Conservation (phyloP, 768 basidiomycete species). For the Mrakia hoshinonis region DNA sequence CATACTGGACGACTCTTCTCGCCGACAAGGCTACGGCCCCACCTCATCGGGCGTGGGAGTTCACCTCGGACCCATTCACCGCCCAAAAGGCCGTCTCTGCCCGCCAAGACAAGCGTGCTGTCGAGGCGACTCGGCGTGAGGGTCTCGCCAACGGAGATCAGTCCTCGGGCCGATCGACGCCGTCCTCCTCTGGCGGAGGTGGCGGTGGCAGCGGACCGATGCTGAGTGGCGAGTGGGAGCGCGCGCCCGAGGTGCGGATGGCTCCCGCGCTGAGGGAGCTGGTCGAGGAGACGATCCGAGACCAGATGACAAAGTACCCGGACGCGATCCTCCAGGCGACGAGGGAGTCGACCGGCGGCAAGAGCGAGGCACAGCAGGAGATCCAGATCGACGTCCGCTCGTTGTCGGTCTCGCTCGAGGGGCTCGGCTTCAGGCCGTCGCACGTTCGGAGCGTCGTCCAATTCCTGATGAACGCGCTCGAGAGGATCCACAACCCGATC, state of each 20-base stretch:
- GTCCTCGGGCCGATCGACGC: slow-evolving; percentile 43
- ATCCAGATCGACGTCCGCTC: slow-evolving; percentile 43
- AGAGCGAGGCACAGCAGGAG: slow-evolving; percentile 5
- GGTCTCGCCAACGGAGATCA: slow-evolving; percentile 24
- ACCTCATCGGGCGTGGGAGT: slow-evolving; percentile 75
- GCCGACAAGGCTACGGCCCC: slow-evolving; percentile 59
- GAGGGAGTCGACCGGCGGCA: slow-evolving; percentile 33
- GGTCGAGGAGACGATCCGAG: slow-evolving; percentile 72
- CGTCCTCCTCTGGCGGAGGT: slow-evolving; percentile 37
- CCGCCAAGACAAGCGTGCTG: slow-evolving; percentile 51
- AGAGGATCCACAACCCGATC: slow-evolving; percentile 8
- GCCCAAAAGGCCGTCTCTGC: slow-evolving; percentile 60
- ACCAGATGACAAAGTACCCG: slow-evolving; percentile 42
- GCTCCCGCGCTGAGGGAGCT: slow-evolving; percentile 61
- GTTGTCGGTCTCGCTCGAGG: slow-evolving; percentile 52
- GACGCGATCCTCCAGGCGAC: slow-evolving; percentile 40
- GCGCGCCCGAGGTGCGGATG: slow-evolving; percentile 69
- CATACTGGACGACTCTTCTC: slow-evolving; percentile 75
- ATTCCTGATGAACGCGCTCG: slow-evolving; percentile 30
- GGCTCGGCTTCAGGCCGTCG: slow-evolving; percentile 56
- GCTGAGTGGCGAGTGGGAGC: slow-evolving; percentile 36
- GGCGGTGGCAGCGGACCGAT: slow-evolving; percentile 29
- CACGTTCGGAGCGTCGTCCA: slow-evolving; percentile 45
- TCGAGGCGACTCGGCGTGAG: slow-evolving; percentile 38
- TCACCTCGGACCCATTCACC: slow-evolving; percentile 73